Base-by-base conservation (phyloP, 805 yeast genomes). In the Candida schatavii region DNA sequence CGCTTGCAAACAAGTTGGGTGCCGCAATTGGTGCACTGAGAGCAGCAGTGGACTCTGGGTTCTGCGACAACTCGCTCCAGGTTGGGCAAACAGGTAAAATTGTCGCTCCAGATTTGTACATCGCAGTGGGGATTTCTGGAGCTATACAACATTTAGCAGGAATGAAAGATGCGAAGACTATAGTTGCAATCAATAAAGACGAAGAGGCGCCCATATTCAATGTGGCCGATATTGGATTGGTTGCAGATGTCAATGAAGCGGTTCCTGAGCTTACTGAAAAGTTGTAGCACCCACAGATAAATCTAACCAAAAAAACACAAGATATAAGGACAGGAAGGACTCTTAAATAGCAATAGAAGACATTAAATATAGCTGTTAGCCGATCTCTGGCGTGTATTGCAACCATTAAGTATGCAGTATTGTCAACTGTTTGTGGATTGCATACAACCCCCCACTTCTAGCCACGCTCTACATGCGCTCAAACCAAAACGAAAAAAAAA, bases 121-220 rank as follows among this genome's bases (percentile, higher is more conserved):
- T 93, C 35, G 98, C 97, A 2, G 81, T 90, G 32, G 99, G 99
- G 49, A 80, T 93, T 44, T 85, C 96, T 17, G 99, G 99, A 47
- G 99, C 99, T 25, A 91, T 91, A 57, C 99, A 91, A 70, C 99
- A 91, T 68, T 72, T 93, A 56, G 99, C 99, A 1, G 99, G 99
- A 50, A 91, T 91, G 97, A 91, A 90, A 67, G 97, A 91, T 61
- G 78, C 97, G 33, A 91, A 89, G 70, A 80, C 83, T 27, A 88
- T 91, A 62, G 97, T 89, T 25, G 96, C 97, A 30, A 87, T 91
- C 46, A 91, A 91, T 68, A 91, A 88, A 66, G 97, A 90, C 63
- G 87, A 85, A 42, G 97, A 91, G 46, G 89, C 96, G 7, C 95
- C 99, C 2, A 88, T 91, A 38, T 90, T 88, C 74, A 88, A 85